Base-by-base conservation (phyloP, 352 stramenopile species). In the Globisporangium spinosum region DNA sequence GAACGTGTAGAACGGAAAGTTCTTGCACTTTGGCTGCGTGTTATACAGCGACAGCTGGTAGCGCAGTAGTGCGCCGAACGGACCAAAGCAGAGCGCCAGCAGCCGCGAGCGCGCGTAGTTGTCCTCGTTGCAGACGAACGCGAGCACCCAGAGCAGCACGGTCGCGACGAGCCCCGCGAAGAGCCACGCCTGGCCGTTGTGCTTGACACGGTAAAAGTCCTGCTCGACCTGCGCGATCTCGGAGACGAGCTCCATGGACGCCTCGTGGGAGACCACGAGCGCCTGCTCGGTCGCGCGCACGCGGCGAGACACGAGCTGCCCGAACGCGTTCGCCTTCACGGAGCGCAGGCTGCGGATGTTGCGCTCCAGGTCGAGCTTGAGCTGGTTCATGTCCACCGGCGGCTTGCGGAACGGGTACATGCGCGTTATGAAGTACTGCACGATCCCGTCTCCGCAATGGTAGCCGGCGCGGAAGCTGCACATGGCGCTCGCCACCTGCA, bases 1-100 rank as follows among this genome's bases (percentile, higher is more conserved):
- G 61, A 90, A 85, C 45, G 82, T 90, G 58, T 75, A 87, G 23
- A 88, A 62, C n/a, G 82, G 82, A 45, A 90, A 85, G n/a, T 71
- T 67, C 53, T 83, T 86, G 58, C 72, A 89, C 55, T 64, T 62
- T 4, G 80, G 73, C 43, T 74, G 71, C 62, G 60, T 74, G 68
- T 90, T 90, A 59, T 73, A 71, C 45, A 88, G 55, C 29, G 80
- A 89, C 43, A 90, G 71, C 34, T 80, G 82, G 65, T 78, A 90
- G 13, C 82, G 80, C 49, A 86, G 54, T 45, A 89, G 61, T 29
- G 82, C 82, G 23, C 82, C 82, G 40, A 90, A 85, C 0, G 79
- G 77, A n/a, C 75, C 82, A 53, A 89, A 75, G 62, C 77, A 85
- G n/a, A 89, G 22, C 7, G 78, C 78, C 22, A 89, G 62, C 23